Base-by-base conservation (phyloP, 208 protist species). In the Trypanosoma melophagium region DNA sequence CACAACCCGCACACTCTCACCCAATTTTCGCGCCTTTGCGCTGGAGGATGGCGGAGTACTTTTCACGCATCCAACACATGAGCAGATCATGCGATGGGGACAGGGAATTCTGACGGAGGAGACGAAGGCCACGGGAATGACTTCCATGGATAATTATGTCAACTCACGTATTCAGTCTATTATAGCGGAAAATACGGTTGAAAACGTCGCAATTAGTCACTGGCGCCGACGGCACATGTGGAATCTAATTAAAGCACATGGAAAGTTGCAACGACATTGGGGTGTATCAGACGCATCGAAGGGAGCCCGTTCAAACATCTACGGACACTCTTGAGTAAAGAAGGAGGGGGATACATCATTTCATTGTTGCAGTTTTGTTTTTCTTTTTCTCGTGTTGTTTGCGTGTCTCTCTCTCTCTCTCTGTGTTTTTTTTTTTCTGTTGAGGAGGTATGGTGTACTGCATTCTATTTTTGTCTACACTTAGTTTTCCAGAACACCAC, bases 121-220 rank as follows among this genome's bases (percentile, higher is more conserved):
- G 69, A 69, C 74, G 40, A 83, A 87, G 67, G 75, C 56, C n/a
- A 80, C 80, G 2, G 80, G 80, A 28, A 86, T 76, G 68, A 95
- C 87, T 13, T 60, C 79, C 7, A 90, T 92, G 84, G 87, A 95
- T 68, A 77, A 84, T 52, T 86, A 80, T 47, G 82, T 95, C 10
- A 92, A 93, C 74, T 84, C 78, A 16, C 86, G 90, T 54, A 87
- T 95, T 38, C 90, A 95, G 66, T 78, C 84, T n/a, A 91, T 95
- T 74, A 89, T 95, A 60, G 90, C 90, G 13, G 81, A 95, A 71
- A 92, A 95, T 69, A 95, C 90, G 14, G 79, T 95, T 14, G 90
- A 95, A 75, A 91, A 91, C 40, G 72, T 83, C n/a, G 81, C 87
- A 3, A 68, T 95, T 17, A 84, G 77, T 60, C 83, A 95, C 61